Conservation (phyloP, 1,284 basidiomycete species). For the Fomitopsis pinicola region DNA sequence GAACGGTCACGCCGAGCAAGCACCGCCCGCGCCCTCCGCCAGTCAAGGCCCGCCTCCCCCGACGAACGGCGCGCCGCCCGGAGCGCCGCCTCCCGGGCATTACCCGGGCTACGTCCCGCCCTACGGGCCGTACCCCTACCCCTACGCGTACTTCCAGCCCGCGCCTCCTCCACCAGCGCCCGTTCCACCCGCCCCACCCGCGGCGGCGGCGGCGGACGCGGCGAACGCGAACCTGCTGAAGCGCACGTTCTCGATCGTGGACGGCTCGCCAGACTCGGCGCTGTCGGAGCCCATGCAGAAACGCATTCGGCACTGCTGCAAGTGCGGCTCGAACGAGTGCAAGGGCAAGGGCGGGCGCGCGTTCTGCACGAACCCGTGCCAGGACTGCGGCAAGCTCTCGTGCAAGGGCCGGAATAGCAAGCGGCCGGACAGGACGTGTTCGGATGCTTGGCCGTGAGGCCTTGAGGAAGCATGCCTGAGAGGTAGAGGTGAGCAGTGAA, state of each 20-base stretch:
- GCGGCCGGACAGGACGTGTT: slow-evolving; percentile 65
- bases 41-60: slow-evolving; percentile 2
- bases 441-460: slow-evolving; percentile 49
- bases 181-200: slow-evolving; percentile 11
- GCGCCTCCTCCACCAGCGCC: slow-evolving; percentile 16
- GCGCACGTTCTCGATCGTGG: slow-evolving; percentile 26
- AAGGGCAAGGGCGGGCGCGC: slow-evolving; percentile 71
- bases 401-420: slow-evolving; percentile 71
- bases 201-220: background rate
- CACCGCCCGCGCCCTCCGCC: background rate
- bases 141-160: slow-evolving; percentile 24
- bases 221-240: slow-evolving; percentile 18
- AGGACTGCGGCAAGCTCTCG: slow-evolving; percentile 70
- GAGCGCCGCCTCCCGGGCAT: slow-evolving; percentile 11
- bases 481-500: too few species aligned
- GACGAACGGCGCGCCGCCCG: slow-evolving; percentile 7
- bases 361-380: slow-evolving; percentile 66
- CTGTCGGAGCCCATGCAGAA: slow-evolving; percentile 30
- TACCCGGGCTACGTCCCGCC: slow-evolving; percentile 21
- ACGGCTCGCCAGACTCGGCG: slow-evolving; percentile 18
- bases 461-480: background rate
- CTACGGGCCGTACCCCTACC: slow-evolving; percentile 26
- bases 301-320: slow-evolving; percentile 53
- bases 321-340: slow-evolving; percentile 71
- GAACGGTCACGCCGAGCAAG: slow-evolving; percentile 10